Evolutionary conservation across 495 filamentous ascomycete species (phyloP).

Genomic region (Xylaria venustula): DNA sequence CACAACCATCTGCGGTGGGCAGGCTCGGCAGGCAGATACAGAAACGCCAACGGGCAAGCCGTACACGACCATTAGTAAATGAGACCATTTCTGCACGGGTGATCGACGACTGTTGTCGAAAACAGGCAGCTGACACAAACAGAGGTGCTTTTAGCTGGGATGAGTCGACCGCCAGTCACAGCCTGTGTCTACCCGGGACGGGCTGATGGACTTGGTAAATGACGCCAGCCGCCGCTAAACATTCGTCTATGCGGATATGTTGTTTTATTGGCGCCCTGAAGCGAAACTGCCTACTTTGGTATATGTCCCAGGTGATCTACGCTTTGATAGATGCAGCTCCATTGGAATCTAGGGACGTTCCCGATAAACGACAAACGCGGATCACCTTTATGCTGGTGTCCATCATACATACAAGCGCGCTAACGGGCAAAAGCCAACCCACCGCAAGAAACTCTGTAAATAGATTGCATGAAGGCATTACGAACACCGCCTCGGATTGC

Average conservation of each 20-base stretch:
- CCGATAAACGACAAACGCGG: neutral
- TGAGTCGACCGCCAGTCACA: neutral
- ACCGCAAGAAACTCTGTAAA: neutral
- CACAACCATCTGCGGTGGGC: neutral
- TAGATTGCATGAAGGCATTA: neutral
- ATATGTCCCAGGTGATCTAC: constrained; percentile 1
- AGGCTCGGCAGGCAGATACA: neutral
- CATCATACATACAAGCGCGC: neutral
- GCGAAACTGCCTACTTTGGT: neutral
- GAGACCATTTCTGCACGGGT: neutral
- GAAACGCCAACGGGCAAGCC: neutral
- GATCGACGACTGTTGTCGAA: constrained; percentile 6
- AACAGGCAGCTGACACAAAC: neutral
- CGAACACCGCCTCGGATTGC: neutral
- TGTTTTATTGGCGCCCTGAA: neutral
- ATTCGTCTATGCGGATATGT: neutral
- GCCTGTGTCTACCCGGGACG: neutral
- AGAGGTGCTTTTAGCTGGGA: neutral
- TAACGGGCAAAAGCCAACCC: neutral
- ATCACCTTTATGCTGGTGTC: neutral
- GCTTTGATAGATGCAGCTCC: neutral
- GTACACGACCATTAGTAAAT: neutral
- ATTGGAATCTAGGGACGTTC: neutral
- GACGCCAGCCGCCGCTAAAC: neutral
- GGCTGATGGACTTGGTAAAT: neutral